phyloP scores from a whole-genome alignment of 345 rosid species.

The Draba incana region DNA sequence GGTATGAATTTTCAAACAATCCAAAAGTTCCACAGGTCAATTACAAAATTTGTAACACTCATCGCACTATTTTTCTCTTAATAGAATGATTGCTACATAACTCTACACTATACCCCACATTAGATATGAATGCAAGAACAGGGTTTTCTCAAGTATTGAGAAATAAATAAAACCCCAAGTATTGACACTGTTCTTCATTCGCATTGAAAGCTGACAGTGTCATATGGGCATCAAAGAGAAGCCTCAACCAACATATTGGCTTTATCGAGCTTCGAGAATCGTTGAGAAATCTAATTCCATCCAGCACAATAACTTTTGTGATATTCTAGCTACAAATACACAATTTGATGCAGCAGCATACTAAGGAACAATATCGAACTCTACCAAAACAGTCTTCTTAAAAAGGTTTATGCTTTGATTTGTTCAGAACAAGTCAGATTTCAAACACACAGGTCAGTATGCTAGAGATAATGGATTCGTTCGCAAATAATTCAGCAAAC shows the following conservation, averaged over 20 bases:
- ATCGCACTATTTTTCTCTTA: conserved; percentile 3
- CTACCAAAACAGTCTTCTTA: neutral
- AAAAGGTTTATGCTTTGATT: neutral
- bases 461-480: conserved; percentile 16
- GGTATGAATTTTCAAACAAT: neutral
- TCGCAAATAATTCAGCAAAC: neutral
- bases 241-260: neutral
- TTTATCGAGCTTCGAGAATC: conserved; percentile 3
- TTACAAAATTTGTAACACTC: conserved; percentile 7
- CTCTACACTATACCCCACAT: neutral
- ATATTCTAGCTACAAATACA: conserved; percentile 11
- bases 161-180: neutral
- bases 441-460: conserved; percentile 5
- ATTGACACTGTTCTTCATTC: neutral
- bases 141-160: neutral
- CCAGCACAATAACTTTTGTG: neutral
- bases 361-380: neutral
- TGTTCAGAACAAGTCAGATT: neutral
- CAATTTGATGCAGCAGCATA: neutral
- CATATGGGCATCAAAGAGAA: conserved; percentile 3
- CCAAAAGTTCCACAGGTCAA: neutral
- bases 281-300: neutral
- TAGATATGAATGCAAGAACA: conserved; percentile 14
- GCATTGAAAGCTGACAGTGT: conserved; percentile 18
- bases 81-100: conserved; percentile 14